Evolutionary conservation across 2,329 filamentous ascomycete species (phyloP).

Genomic region (Amesomyces nigricolor): DNA sequence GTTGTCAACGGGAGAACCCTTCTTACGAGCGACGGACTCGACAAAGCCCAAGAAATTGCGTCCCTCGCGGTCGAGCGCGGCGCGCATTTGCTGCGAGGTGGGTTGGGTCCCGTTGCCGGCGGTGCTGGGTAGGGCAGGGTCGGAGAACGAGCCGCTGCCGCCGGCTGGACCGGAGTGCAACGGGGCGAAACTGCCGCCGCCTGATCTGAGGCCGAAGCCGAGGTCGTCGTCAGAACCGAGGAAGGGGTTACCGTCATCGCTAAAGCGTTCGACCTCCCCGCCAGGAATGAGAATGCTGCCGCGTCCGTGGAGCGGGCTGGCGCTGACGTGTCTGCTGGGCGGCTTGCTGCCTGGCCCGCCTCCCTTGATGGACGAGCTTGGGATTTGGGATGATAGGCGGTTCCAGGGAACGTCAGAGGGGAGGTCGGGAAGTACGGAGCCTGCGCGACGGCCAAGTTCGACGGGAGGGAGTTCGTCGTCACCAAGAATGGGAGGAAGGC

Average conservation of each 20-base stretch:
- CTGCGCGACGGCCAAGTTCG: conserved; percentile 66
- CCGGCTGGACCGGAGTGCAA: conserved; percentile 29
- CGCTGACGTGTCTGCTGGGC: conserved; percentile 30
- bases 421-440: conserved; percentile 61
- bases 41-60: conserved; percentile 43
- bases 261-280: conserved; percentile 43
- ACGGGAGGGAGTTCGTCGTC: conserved; percentile 31
- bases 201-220: not conserved
- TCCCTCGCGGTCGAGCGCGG: conserved; percentile 41
- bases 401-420: conserved; percentile 51
- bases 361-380: conserved; percentile 42
- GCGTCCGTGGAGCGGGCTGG: conserved; percentile 34
- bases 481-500: not conserved
- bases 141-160: conserved; percentile 27
- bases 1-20: conserved; percentile 25
- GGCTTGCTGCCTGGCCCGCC: conserved; percentile 33
- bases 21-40: conserved; percentile 33
- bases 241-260: conserved; percentile 35
- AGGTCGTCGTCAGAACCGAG: conserved; percentile 31
- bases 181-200: conserved; percentile 25
- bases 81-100: conserved; percentile 31
- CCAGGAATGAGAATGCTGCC: conserved; percentile 18
- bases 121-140: conserved; percentile 21
- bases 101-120: conserved; percentile 16
- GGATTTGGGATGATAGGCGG: conserved; percentile 42